Percentiles rank a stretch among this genome's conserved stretches.
These are phyloP conservation scores for Debaryomycetaceae sp. DNA, from an alignment of 1,139 yeast genomes.

Conservation along the genomic window DNA sequence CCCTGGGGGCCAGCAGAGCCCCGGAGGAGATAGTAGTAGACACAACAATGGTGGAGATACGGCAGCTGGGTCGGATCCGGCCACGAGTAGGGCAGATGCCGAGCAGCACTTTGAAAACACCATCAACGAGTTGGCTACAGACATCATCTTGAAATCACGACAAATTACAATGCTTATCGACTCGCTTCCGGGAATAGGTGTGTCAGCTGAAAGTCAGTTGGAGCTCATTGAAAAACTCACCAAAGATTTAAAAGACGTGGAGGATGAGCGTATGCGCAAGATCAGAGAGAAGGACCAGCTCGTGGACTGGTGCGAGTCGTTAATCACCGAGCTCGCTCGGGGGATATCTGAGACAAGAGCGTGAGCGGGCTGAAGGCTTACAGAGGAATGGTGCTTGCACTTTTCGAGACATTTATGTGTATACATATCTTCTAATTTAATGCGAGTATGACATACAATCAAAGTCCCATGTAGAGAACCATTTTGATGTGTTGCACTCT, in stretches of 20 bases:
- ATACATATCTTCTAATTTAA: conserved; percentile 3
- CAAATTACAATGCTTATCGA: conserved; percentile 86
- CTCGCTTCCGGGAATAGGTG: conserved; percentile 90
- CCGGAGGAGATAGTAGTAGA: conserved; percentile 18
- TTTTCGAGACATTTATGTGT: conserved; percentile 1
- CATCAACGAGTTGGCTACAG: conserved; percentile 73
- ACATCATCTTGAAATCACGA: conserved; percentile 77
- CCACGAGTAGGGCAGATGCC: conserved; percentile 13
- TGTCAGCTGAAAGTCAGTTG: conserved; percentile 73
- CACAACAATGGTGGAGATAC: conserved; percentile 16
- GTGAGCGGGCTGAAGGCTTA: conserved; percentile 1
- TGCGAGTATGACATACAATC: conserved; percentile 23
- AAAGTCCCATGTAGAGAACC: conserved; percentile 37
- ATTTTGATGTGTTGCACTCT: conserved; percentile 24
- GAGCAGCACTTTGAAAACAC: conserved; percentile 48
- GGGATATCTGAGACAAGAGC: conserved; percentile 46
- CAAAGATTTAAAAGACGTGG: conserved; percentile 58
- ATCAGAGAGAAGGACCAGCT: conserved; percentile 65
- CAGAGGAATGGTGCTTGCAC: neutral
- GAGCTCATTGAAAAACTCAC: conserved; percentile 62
- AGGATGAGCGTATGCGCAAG: conserved; percentile 55
- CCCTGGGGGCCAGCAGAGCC: conserved; percentile 17
- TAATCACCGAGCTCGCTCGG: conserved; percentile 60
- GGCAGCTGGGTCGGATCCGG: conserved; percentile 12
- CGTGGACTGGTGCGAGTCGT: conserved; percentile 60